Evolutionary conservation across 148 eudicot genomes (phyloP).

Genomic region (Drosera capensis): DNA sequence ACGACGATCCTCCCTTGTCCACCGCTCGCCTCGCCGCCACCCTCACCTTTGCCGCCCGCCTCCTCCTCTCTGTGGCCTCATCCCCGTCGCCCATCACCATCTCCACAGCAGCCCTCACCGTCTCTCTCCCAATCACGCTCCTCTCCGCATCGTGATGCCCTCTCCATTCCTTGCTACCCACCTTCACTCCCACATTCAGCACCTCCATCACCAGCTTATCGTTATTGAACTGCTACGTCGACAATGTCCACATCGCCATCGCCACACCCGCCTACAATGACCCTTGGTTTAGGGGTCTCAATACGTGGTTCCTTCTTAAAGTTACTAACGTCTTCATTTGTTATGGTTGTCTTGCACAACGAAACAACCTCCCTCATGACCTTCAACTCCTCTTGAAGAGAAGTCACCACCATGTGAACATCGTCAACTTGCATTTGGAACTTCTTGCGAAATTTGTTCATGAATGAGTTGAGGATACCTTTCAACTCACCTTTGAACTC

Average conservation of each 20-base stretch:
- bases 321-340: conserved; percentile 13
- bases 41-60: conserved; percentile 5
- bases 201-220: conserved; percentile 10
- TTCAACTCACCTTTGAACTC: no score
- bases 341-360: no score
- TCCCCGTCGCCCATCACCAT: conserved; percentile 14
- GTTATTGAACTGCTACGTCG: conserved; percentile 16
- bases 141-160: conserved; percentile 9
- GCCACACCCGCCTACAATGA: conserved; percentile 9
- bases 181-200: conserved; percentile 3
- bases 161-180: conserved; percentile 5
- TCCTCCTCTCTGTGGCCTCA: conserved; percentile 9
- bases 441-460: no score
- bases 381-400: no score
- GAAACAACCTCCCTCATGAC: no score
- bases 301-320: conserved; percentile 13
- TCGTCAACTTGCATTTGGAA: no score
- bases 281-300: conserved; percentile 6
- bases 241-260: conserved; percentile 16
- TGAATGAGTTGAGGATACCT: no score
- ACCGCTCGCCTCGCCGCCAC: conserved; percentile 7
- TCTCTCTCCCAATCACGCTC: conserved; percentile 11
- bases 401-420: no score
- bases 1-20: conserved; percentile 10
- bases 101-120: conserved; percentile 5